Base-by-base conservation (phyloP, 2,329 filamentous ascomycete genomes). In the Lithohypha guttulata region DNA sequence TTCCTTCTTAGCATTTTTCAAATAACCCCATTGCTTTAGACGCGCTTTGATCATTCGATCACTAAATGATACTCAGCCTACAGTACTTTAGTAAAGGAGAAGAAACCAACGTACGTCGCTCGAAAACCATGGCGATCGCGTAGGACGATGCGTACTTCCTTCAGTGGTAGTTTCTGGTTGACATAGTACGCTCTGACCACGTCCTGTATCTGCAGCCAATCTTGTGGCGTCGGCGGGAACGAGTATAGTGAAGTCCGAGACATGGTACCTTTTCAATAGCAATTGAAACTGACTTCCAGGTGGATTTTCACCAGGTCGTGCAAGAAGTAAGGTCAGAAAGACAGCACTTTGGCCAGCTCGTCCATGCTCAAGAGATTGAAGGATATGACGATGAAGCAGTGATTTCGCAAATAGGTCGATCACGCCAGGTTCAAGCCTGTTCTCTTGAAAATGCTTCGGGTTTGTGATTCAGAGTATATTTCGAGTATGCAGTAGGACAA, bases 1-100 rank as follows among this genome's bases (percentile, higher is more conserved):
- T 22, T 47, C 44, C 28, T 50, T 49, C 11, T 50, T 51, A 41
- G 47, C 50, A 35, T 53, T 53, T 30, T 53, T 53, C 33, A 40
- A 43, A 31, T 47, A 47, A 31, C 45, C 45, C 50, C 50, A 53
- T 40, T 46, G 43, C 29, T 45, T 44, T 8, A 51, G 44, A 21
- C 50, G 43, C 29, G 49, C 31, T 26, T 43, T 46, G 23, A 43
- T 44, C 43, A 46, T 46, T 9, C 43, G 41, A 21, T 41, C 35
- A 13, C 43, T 46, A 23, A 18, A 22, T 17, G 25, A n/a, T n/a
- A n/a, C 17, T 40, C 28, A 34, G 30, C 22, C 6, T 10, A 35
- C 26, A 29, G 28, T 15, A 34, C n/a, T 20, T 20, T 19, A 21
- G 13, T 15, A 39, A 36, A 25, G 26, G 17, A 30, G 17, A 6